Evolutionary conservation across 306 rosid genomes (phyloP), one percentile per base, ranked within the genome.

Genomic region (Fragaria nilgerrensis): DNA sequence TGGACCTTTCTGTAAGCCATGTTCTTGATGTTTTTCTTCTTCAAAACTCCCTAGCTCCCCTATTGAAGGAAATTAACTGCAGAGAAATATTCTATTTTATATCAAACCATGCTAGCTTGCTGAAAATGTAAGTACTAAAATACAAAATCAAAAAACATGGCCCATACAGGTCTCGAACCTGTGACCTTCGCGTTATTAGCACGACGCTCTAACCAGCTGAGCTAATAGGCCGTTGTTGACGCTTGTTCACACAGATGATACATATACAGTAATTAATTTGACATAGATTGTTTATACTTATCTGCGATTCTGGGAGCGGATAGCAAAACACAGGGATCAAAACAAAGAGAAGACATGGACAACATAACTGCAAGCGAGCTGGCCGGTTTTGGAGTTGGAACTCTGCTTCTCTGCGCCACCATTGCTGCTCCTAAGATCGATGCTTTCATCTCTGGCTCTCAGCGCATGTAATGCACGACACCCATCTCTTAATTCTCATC

Each of bases 111-210:
- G 27, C 25, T 9, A n/a, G 62, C 25, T 55, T 20, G 59, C 23
- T n/a, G 23, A 9, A 43, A 43, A 9, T 43, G 47, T 43, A 43
- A 45, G 10, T 7, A 6, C 8, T 41, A 7, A 8, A 41, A 6
- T 7, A 56, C 9, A 55, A 56, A 22, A 22, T 58, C 0, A 12
- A 32, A 62, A 44, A 0, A 16, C 1, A 0, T 87, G 96, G 96
- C 94, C 96, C 86, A 89, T 89, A 89, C 91, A 89, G 96, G 97
- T 92, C 78, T 92, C 96, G 96, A 90, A 92, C 96, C 93, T 86
- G 90, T 88, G 90, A 87, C 96, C 90, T 91, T 90, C 92, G 90
- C 92, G 92, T 90, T 85, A 86, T 89, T 87, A 91, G 96, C 92
- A 89, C 88, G 91, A 91, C 90, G 89, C 91, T 91, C 94, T 89